Conservation (phyloP, 2,329 filamentous ascomycete genomes). For the Colletotrichum sp. region DNA sequence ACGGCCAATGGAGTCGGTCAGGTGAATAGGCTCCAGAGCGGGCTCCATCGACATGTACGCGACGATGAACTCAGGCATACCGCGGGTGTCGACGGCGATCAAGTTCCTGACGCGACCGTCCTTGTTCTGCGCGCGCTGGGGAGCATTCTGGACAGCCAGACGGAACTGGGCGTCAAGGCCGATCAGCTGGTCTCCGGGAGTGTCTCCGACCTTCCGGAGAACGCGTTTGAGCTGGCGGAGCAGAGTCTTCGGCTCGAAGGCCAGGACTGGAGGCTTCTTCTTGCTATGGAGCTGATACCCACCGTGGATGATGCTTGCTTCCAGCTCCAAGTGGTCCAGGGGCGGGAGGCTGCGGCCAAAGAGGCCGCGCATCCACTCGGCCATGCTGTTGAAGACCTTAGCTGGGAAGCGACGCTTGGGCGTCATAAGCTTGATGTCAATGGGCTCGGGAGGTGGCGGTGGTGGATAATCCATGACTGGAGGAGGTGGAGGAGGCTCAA, state of each 20-base stretch:
- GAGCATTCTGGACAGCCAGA: neutral
- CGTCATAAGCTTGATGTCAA: neutral
- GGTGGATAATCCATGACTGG: neutral
- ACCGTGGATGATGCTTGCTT: constrained; percentile 1
- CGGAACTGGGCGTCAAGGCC: neutral
- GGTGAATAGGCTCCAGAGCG: neutral
- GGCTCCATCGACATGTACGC: constrained; percentile 12
- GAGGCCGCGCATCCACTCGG: neutral
- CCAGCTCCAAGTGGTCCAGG: constrained; percentile 1
- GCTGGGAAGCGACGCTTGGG: neutral
- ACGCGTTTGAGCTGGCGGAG: constrained; percentile 5
- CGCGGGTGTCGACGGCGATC: neutral
- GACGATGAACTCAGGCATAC: neutral
- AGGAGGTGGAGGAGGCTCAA: neutral
- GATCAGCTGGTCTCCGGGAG: neutral
- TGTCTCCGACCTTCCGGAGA: neutral
- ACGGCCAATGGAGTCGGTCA: constrained; percentile 4
- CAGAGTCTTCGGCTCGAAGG: neutral
- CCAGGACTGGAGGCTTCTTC: neutral
- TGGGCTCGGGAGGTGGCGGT: neutral
- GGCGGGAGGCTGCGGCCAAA: neutral
- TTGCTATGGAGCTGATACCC: neutral
- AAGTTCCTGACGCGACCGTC: constrained; percentile 3
- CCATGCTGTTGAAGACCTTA: neutral
- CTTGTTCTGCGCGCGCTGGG: neutral